Conservation (phyloP, 192 early-diverging fungal genomes). For the Borealophlyctis nickersoniae region DNA sequence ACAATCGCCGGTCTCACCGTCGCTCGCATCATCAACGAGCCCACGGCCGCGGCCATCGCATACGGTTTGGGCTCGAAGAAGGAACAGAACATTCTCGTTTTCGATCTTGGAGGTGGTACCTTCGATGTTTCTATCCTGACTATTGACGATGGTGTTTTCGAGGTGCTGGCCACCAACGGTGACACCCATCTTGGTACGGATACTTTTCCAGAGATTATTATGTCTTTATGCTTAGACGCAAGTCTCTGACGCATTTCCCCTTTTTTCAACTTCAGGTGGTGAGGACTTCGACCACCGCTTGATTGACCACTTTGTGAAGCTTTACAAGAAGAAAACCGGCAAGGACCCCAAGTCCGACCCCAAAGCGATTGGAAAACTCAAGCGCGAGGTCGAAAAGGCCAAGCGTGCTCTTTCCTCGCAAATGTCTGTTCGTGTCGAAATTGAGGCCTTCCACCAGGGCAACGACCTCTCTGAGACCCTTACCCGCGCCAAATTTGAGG, state of each 20-base stretch:
- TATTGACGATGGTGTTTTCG: slow-evolving; percentile 95
- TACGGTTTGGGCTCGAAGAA: slow-evolving; percentile 93
- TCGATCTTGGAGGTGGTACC: slow-evolving; percentile 95
- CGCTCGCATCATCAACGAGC: slow-evolving; percentile 90
- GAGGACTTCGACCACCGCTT: slow-evolving; percentile 98
- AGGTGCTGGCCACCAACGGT: slow-evolving; percentile 91
- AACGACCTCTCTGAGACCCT: slow-evolving; percentile 89
- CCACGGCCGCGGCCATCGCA: slow-evolving; percentile 90
- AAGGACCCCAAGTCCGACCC: slow-evolving; percentile 79
- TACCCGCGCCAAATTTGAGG: slow-evolving; percentile 96
- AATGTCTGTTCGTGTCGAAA: slow-evolving; percentile 87
- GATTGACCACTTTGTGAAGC: slow-evolving; percentile 89
- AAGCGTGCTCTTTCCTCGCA: slow-evolving; percentile 94
- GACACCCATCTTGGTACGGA: slow-evolving; percentile 65
- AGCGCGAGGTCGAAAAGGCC: slow-evolving; percentile 94
- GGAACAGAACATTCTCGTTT: slow-evolving; percentile 92
- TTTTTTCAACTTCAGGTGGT: slow-evolving; percentile 69
- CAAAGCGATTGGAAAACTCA: slow-evolving; percentile 91
- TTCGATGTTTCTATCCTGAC: slow-evolving; percentile 97
- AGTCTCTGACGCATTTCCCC: no score
- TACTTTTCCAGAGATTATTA: no score
- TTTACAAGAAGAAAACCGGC: slow-evolving; percentile 87
- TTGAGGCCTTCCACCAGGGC: slow-evolving; percentile 87
- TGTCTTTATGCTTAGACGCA: not conserved
- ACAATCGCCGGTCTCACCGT: slow-evolving; percentile 79